Evolutionary conservation across 2,329 filamentous ascomycete species (phyloP).

Genomic region (Venturia nashicola): DNA sequence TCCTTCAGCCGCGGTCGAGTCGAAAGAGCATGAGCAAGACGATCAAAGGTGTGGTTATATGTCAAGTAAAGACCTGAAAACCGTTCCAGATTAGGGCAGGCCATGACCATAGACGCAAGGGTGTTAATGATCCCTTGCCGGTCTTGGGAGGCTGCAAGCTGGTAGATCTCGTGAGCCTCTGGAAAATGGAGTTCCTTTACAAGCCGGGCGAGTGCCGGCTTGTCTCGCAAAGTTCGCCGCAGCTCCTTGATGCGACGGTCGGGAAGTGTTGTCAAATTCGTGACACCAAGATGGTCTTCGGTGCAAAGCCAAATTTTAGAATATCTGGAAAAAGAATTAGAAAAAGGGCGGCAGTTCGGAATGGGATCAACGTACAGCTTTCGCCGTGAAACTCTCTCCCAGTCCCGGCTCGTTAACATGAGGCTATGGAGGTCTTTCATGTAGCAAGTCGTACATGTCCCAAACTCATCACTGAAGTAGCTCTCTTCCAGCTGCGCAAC

Average conservation of each 20-base stretch:
- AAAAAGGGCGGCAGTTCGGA: not conserved
- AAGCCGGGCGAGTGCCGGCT: slow-evolving; percentile 36
- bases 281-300: slow-evolving; percentile 24
- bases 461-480: slow-evolving; percentile 20
- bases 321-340: slow-evolving; percentile 27
- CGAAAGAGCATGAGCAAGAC: slow-evolving; percentile 42
- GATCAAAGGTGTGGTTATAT: slow-evolving; percentile 41
- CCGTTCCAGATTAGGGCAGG: slow-evolving; percentile 44
- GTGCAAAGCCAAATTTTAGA: slow-evolving; percentile 35
- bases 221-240: slow-evolving; percentile 40
- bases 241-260: slow-evolving; percentile 40
- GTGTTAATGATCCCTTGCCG: slow-evolving; percentile 38
- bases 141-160: slow-evolving; percentile 25
- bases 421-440: slow-evolving; percentile 41
- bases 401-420: slow-evolving; percentile 42
- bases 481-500: slow-evolving; percentile 36
- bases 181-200: slow-evolving; percentile 43
- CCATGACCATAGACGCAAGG: slow-evolving; percentile 45
- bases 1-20: slow-evolving; percentile 41
- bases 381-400: slow-evolving; percentile 39
- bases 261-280: slow-evolving; percentile 31
- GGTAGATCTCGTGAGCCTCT: slow-evolving; percentile 30
- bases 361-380: slow-evolving; percentile 31
- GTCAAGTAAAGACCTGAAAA: slow-evolving; percentile 41
- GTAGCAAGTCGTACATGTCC: slow-evolving; percentile 40